phyloP scores from a whole-genome alignment of 345 rosid species.

The Melaleuca quinquenervia region DNA sequence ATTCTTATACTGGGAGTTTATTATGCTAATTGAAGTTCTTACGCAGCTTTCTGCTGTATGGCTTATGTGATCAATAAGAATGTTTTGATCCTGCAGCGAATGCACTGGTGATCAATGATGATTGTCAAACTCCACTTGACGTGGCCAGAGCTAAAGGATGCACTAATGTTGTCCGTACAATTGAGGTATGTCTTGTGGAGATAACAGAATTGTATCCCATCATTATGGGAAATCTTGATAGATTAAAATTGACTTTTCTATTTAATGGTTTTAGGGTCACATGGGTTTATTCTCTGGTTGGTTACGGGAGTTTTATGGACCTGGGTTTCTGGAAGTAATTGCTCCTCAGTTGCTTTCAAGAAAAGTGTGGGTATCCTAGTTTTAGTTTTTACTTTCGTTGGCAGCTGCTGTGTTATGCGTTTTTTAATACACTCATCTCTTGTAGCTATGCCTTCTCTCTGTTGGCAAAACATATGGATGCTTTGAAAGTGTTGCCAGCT shows the following conservation, averaged over 20 bases:
- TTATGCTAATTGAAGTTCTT: neutral
- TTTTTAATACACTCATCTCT: neutral
- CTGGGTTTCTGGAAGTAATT: constrained; percentile 69
- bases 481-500: neutral
- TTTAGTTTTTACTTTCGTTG: neutral
- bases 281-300: constrained; percentile 87
- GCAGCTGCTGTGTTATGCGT: neutral
- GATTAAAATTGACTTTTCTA: neutral
- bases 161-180: constrained; percentile 59
- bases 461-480: neutral
- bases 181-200: constrained; percentile 46
- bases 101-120: constrained; percentile 74
- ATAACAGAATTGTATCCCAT: neutral
- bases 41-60: neutral
- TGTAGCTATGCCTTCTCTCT: neutral
- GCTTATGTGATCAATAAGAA: neutral
- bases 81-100: constrained; percentile 41
- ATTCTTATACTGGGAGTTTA: neutral
- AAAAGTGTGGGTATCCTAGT: constrained; percentile 56
- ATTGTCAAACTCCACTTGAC: constrained; percentile 80
- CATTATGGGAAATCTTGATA: neutral
- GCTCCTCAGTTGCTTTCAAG: constrained; percentile 82
- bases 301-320: constrained; percentile 88
- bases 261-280: constrained; percentile 30
- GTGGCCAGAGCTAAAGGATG: constrained; percentile 82